A percentile compares a stretch with the other conserved stretches of the same genome.
These are phyloP conservation scores for Fusarium sp. DNA, from an alignment of 2,329 filamentous ascomycete genomes.

Conservation along the genomic window DNA sequence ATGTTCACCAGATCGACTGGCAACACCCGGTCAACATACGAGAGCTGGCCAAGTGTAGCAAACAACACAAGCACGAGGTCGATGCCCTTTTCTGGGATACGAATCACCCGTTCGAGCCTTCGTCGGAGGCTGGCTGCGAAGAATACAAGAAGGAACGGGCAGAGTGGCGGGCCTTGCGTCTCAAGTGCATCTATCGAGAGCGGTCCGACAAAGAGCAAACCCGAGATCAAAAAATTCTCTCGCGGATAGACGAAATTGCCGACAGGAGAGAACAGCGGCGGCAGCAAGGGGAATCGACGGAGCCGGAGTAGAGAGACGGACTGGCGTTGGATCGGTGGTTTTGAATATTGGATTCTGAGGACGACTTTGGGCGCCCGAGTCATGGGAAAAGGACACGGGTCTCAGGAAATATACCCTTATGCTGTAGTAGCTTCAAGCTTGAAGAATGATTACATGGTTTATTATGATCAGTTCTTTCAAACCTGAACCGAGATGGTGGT, in stretches of 20 bases:
- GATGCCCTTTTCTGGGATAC: constrained; percentile 21
- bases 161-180: constrained; percentile 14
- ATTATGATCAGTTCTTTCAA: no score
- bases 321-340: no score
- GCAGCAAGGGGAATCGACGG: background rate
- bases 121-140: background rate
- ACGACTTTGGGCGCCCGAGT: no score
- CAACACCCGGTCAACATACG: background rate
- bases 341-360: no score
- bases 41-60: constrained; percentile 1
- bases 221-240: background rate
- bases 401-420: no score
- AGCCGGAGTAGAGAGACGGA: no score
- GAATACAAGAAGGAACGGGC: constrained; percentile 2
- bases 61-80: constrained; percentile 14
- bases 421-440: no score
- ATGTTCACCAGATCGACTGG: constrained; percentile 24
- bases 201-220: constrained; percentile 1
- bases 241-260: background rate
- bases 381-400: no score
- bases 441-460: no score
- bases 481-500: no score
- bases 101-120: background rate
- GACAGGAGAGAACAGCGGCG: background rate
- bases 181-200: background rate